Percentiles rank a stretch among this genome's conserved stretches.
Evolutionary conservation across 352 stramenopile genomes (phyloP).

Genomic region (Phytophthora sansomeana): DNA sequence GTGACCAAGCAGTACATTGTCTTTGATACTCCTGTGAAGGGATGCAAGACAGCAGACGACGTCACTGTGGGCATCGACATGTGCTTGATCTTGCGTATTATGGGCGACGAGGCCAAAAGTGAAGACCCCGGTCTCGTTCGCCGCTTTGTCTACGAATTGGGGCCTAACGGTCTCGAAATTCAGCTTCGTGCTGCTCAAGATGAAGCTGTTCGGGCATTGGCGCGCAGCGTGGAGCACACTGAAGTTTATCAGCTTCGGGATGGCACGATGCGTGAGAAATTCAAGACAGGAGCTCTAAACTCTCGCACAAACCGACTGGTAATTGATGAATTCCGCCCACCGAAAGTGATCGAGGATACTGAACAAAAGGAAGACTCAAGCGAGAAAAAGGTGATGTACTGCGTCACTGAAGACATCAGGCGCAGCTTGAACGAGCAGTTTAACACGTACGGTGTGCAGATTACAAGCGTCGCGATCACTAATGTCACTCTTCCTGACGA

Average conservation of each 20-base stretch:
- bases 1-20: conserved; percentile 92
- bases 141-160: conserved; percentile 86
- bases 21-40: conserved; percentile 89
- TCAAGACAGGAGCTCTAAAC: conserved; percentile 52
- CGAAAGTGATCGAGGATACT: conserved; percentile 3
- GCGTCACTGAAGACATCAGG: conserved; percentile 71
- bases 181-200: conserved; percentile 81
- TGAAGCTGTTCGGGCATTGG: conserved; percentile 78
- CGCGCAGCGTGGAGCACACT: conserved; percentile 83
- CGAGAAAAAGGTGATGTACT: conserved; percentile 45
- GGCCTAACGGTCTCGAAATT: conserved; percentile 76
- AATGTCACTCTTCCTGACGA: conserved; percentile 60
- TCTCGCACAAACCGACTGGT: conserved; percentile 20
- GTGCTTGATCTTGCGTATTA: conserved; percentile 90
- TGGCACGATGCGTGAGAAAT: conserved; percentile 60
- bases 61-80: conserved; percentile 91
- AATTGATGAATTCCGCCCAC: conserved; percentile 25
- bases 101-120: conserved; percentile 75
- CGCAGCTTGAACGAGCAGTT: conserved; percentile 73
- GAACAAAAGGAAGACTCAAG: conserved; percentile 11
- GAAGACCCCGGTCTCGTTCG: conserved; percentile 84
- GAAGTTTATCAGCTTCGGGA: conserved; percentile 84
- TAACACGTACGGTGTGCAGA: conserved; percentile 70
- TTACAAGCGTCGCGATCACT: conserved; percentile 70
- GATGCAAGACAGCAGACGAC: conserved; percentile 91